Evolutionary conservation across 1,284 basidiomycete genomes (phyloP).

Genomic region (Irpex sp.): DNA sequence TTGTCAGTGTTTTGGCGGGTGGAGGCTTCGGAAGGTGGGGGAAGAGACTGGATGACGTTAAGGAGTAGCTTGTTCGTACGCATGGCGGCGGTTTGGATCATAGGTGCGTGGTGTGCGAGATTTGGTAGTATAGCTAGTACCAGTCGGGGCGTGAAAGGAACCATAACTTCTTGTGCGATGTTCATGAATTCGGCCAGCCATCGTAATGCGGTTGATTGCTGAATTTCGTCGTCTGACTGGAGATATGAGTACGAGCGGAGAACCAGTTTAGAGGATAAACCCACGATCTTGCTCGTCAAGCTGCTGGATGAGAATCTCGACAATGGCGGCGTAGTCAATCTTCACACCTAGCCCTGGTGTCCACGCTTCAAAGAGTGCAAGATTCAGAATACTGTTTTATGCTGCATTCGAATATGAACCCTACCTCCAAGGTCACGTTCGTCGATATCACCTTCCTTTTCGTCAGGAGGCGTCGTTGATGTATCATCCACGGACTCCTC

Average conservation of each 20-base stretch:
- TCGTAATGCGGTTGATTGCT: slow-evolving; percentile 81
- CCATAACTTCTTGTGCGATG: slow-evolving; percentile 87
- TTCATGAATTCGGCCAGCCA: slow-evolving; percentile 93
- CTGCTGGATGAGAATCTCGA: slow-evolving; percentile 90
- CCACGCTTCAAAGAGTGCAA: slow-evolving; percentile 52
- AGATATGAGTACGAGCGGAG: not conserved
- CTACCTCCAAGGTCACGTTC: slow-evolving; percentile 61
- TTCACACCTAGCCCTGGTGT: slow-evolving; percentile 89
- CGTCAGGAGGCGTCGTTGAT: slow-evolving; percentile 31
- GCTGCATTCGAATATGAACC: slow-evolving; percentile 6
- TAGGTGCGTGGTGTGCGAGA: slow-evolving; percentile 85
- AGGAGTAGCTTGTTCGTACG: slow-evolving; percentile 85
- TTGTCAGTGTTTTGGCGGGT: slow-evolving; percentile 31
- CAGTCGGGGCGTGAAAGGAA: slow-evolving; percentile 91
- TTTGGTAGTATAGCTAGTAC: slow-evolving; percentile 92
- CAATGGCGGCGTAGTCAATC: slow-evolving; percentile 88
- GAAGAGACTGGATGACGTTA: slow-evolving; percentile 81
- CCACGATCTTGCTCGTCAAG: slow-evolving; percentile 73
- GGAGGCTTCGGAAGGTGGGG: slow-evolving; percentile 55
- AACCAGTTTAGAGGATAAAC: slow-evolving; percentile 20
- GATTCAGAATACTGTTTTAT: not conserved
- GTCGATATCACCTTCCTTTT: slow-evolving; percentile 45
- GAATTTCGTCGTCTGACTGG: slow-evolving; percentile 76
- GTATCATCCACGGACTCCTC: slow-evolving; percentile 26
- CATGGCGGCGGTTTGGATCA: slow-evolving; percentile 85